Percentiles rank a stretch among this genome's conserved stretches.
phyloP scores from a whole-genome alignment of 129 eudicot genomes.

The Centrapalus pauciflorus region DNA sequence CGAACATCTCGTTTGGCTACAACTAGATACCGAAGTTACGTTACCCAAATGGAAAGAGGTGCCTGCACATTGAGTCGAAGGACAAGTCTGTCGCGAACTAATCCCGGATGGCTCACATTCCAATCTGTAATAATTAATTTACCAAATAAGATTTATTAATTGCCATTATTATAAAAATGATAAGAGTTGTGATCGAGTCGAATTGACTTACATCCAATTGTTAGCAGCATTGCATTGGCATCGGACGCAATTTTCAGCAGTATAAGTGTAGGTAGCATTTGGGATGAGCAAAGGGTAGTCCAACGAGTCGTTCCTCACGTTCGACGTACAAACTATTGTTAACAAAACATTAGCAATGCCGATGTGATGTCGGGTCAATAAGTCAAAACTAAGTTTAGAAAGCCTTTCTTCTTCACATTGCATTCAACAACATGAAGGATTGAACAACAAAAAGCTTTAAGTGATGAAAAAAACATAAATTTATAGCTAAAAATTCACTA shows the following conservation, averaged over 20 bases:
- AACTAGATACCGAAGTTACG: constrained; percentile 39
- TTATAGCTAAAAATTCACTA: too few relatives aligned
- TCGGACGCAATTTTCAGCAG: constrained; percentile 54
- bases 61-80: constrained; percentile 47
- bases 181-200: neutral
- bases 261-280: constrained; percentile 40
- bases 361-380: neutral
- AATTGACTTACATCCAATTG: constrained; percentile 62
- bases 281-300: constrained; percentile 77
- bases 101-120: constrained; percentile 49
- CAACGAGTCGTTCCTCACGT: constrained; percentile 36
- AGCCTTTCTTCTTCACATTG: too few relatives aligned
- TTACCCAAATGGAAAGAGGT: constrained; percentile 43
- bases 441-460: too few relatives aligned
- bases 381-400: too few relatives aligned
- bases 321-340: constrained; percentile 60
- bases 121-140: constrained; percentile 40
- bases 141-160: neutral
- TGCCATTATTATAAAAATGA: neutral
- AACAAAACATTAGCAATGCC: neutral
- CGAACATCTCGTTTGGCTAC: constrained; percentile 54
- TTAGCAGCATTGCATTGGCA: constrained; percentile 64
- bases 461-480: too few relatives aligned
- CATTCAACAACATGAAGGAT: too few relatives aligned
- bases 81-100: constrained; percentile 38